Conservation (phyloP, 805 yeast genomes). For the Ogataea ganodermae region DNA sequence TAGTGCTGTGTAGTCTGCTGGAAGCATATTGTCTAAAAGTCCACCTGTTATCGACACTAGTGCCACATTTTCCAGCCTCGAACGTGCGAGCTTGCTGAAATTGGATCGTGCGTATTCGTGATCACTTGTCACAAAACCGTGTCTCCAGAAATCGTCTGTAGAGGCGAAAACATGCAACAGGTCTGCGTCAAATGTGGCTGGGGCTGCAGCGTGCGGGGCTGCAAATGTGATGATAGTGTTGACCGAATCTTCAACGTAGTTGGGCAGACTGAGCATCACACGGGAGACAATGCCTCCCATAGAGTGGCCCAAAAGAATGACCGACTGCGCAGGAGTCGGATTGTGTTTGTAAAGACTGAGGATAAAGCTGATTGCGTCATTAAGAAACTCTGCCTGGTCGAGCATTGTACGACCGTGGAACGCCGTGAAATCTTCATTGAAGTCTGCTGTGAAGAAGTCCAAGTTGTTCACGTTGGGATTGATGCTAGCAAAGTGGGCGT, state of each 20-base stretch:
- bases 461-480: conserved; percentile 46
- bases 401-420: conserved; percentile 91
- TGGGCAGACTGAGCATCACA: conserved; percentile 76
- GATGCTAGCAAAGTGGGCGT: conserved; percentile 28
- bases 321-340: conserved; percentile 48
- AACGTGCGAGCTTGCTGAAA: conserved; percentile 39
- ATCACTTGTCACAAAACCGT: conserved; percentile 44
- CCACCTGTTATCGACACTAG: conserved; percentile 92
- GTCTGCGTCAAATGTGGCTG: conserved; percentile 92
- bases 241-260: conserved; percentile 69
- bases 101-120: conserved; percentile 4
- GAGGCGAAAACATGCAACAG: conserved; percentile 71
- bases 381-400: conserved; percentile 90
- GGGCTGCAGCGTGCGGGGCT: conserved; percentile 91
- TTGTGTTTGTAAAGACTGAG: conserved; percentile 58
- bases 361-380: conserved; percentile 82
- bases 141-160: conserved; percentile 79
- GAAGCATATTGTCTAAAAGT: conserved; percentile 68
- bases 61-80: conserved; percentile 58
- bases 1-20: conserved; percentile 86
- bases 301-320: conserved; percentile 84
- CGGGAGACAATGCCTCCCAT: conserved; percentile 98
- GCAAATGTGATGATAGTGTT: conserved; percentile 85
- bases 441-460: conserved; percentile 91
- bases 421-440: conserved; percentile 94